Conservation (phyloP, 2,329 filamentous ascomycete species). For the Fusarium praegraminearum region DNA sequence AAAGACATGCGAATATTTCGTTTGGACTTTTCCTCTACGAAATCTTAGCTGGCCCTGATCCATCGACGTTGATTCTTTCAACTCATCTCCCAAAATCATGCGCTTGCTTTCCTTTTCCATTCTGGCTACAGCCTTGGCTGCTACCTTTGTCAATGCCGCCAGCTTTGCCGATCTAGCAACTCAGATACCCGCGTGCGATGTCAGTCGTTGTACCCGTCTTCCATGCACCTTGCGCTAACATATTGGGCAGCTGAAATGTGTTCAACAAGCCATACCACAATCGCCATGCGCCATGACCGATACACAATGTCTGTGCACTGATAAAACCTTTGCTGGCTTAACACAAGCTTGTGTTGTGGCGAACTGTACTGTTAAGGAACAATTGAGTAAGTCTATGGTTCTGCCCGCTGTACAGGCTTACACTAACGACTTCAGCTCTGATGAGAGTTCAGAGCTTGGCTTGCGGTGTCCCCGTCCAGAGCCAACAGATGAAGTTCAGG, state of each 20-base stretch:
- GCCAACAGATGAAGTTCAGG: conserved; percentile 33
- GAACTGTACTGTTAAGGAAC: conserved; percentile 34
- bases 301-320: conserved; percentile 35
- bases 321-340: conserved; percentile 27
- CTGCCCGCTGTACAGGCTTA: fast-evolving
- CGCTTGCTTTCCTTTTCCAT: conserved; percentile 25
- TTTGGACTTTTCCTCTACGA: not conserved
- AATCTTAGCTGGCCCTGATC: not conserved
- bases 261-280: conserved; percentile 19
- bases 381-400: conserved; percentile 16
- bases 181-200: conserved; percentile 28
- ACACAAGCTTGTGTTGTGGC: conserved; percentile 28
- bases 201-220: not conserved
- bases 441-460: conserved; percentile 27
- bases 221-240: conserved; percentile 1
- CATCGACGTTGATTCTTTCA: not conserved
- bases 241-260: conserved; percentile 24
- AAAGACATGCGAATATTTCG: not conserved
- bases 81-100: conserved; percentile 11
- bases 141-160: conserved; percentile 26
- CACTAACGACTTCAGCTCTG: conserved; percentile 10
- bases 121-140: not conserved
- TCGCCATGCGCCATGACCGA: conserved; percentile 33
- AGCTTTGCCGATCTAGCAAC: conserved; percentile 26
- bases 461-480: conserved; percentile 31